Percentiles rank a stretch among this genome's conserved stretches.
phyloP scores from a whole-genome alignment of 2,329 filamentous ascomycete genomes.

The Epichloe gansuensis region DNA sequence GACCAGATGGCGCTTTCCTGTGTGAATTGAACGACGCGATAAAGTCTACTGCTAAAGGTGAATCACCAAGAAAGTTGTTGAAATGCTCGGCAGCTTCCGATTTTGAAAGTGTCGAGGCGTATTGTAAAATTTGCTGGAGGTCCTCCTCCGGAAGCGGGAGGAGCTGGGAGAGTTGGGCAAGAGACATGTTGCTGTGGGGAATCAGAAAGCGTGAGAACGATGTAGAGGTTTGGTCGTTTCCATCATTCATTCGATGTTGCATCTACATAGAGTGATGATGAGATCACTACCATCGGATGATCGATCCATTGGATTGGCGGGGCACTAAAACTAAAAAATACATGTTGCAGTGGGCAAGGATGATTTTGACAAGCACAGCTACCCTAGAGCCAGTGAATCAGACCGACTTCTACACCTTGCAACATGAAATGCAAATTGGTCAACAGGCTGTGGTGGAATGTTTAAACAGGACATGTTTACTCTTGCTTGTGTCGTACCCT shows the following conservation, averaged over 20 bases:
- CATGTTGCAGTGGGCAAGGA: not conserved
- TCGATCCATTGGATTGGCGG: not conserved
- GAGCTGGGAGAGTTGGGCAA: slow-evolving; percentile 60
- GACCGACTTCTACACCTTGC: not conserved
- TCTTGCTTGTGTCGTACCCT: too few species aligned
- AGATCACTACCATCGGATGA: not conserved
- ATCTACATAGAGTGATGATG: not conserved
- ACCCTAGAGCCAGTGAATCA: not conserved
- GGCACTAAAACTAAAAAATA: not conserved
- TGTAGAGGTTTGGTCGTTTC: not conserved
- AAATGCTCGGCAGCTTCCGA: slow-evolving; percentile 72
- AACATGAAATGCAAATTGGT: not conserved
- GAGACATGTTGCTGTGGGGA: slow-evolving; percentile 30
- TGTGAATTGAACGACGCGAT: slow-evolving; percentile 69
- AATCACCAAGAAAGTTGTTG: slow-evolving; percentile 77
- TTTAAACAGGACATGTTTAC: too few species aligned
- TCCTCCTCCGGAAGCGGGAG: slow-evolving; percentile 78
- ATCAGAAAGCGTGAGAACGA: not conserved
- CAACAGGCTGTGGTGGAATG: too few species aligned
- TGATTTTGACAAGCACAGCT: not conserved
- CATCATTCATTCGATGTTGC: not conserved
- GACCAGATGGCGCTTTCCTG: slow-evolving; percentile 27
- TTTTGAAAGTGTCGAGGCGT: slow-evolving; percentile 64
- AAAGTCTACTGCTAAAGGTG: slow-evolving; percentile 62
- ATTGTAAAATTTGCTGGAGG: slow-evolving; percentile 71